Evolutionary conservation across 768 basidiomycete genomes (phyloP), one percentile per base, ranked within the genome.

Genomic region (Mycena sanguinolenta): DNA sequence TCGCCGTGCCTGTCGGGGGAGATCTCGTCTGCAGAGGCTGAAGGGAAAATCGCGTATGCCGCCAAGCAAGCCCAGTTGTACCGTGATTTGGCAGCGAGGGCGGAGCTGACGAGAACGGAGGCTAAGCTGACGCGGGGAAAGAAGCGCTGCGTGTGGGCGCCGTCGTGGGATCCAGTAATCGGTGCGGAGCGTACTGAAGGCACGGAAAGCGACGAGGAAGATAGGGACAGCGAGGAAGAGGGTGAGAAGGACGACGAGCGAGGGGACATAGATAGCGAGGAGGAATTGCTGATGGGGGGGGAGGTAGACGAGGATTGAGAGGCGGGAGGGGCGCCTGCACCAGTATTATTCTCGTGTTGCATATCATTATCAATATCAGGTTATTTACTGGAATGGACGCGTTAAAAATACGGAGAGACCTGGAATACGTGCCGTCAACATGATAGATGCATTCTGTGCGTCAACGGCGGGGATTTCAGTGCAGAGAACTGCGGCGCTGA

Each of bases 31-130:
- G 36, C 2, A n/a, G 53, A 34, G 7, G 67, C 59, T 8, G 53
- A 69, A 36, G 67, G 67, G 3, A 42, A 44, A 38, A 17, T 69
- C 2, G 67, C 53, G 4, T 69, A 69, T n/a, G 67, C 53, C 6
- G 12, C 14, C 1, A 63, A 49, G 36, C 67, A 63, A 21, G 67
- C 54, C 13, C 1, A 16, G 0, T 25, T 69, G 42, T 63, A 62
- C 34, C 39, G 53, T 9, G 23, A 32, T 3, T 19, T 69, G 6
- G 67, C 60, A 21, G 38, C 10, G 19, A 27, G 42, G 21, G 67
- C 54, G 10, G 67, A 69, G 27, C 10, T 2, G 6, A 58, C 36
- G 12, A 16, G 52, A 52, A 69, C 67, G n/a, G 64, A 65, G 44
- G 17, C 13, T 14, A 49, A 21, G 32, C 42, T 34, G n/a, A 0